These are phyloP conservation scores for Ceriops decandra DNA, from an alignment of 345 rosid species.

Conservation along the genomic window DNA sequence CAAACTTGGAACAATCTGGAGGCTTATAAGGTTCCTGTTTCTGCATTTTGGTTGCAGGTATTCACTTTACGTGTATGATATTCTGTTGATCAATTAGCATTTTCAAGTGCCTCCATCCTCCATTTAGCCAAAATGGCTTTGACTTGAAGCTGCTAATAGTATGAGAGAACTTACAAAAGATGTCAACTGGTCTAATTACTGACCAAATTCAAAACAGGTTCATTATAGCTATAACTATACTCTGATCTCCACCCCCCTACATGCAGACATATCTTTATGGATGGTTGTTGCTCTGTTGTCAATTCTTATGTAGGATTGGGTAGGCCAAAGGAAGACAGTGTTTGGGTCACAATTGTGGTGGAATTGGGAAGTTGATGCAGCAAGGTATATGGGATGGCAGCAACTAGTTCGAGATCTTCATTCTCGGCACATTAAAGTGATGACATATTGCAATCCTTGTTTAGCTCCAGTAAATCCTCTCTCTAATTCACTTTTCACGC, in stretches of 20 bases:
- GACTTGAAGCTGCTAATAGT: not conserved
- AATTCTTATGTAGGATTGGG: slow-evolving; percentile 55
- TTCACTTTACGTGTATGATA: slow-evolving; percentile 2
- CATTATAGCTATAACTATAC: too few species aligned
- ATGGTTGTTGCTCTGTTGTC: not conserved
- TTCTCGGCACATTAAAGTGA: slow-evolving; percentile 47
- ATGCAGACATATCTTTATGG: not conserved
- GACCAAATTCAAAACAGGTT: not conserved
- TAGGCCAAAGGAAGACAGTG: slow-evolving; percentile 59
- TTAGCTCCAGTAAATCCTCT: slow-evolving; percentile 53
- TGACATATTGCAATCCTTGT: slow-evolving; percentile 83
- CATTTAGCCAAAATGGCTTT: not conserved
- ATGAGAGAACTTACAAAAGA: not conserved
- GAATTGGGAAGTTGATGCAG: slow-evolving; percentile 70
- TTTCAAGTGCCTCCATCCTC: too few species aligned
- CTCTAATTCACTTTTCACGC: not conserved
- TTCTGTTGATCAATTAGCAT: too few species aligned
- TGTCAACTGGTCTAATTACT: not conserved
- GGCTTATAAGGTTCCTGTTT: slow-evolving; percentile 47
- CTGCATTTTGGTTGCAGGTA: slow-evolving; percentile 85
- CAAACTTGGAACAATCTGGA: slow-evolving; percentile 44
- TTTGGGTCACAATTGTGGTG: slow-evolving; percentile 75
- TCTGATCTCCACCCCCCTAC: too few species aligned
- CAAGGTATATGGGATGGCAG: slow-evolving; percentile 54
- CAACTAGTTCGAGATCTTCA: slow-evolving; percentile 46